Evolutionary conservation across 441 rosid genomes (phyloP), one percentile per base, ranked within the genome.

Genomic region (Pelargonium myrrhifolium): DNA sequence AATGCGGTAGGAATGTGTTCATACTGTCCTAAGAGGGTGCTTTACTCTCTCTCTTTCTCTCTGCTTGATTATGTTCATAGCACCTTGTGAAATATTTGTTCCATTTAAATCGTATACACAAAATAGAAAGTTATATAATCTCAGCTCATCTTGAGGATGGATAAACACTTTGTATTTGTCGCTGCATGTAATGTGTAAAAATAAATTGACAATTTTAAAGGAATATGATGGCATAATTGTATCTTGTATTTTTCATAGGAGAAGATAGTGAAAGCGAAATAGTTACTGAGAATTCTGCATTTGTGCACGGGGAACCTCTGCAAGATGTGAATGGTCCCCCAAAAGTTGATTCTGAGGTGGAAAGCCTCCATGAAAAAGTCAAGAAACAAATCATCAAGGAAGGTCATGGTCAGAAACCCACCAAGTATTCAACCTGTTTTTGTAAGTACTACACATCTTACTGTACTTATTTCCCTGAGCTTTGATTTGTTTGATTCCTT

Each of bases 351-450:
- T 80, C 85, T 31, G 82, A 77, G 45, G 85, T 75, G 65, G 88
- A 89, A 71, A 67, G 82, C 70, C 83, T 91, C 76, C 92, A 84
- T 60, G 96, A 86, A 72, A 89, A 87, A 82, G 97, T 91, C 67
- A 84, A 81, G 12, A 91, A 91, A 80, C 96, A 91, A 77, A 88
- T 88, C 73, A 84, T 89, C 9, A 89, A 88, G 82, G 97, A 89
- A 77, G 96, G 99, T 42, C 90, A 87, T 67, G 97, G 96, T 69
- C 87, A 84, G 73, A 93, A 87, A 71, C 96, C 99, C 28, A 76
- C 97, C 69, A 91, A 91, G 75, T 91, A 93, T 71, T 78, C 99
- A 0, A 89, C 97, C 11, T 93, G 96, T 83, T 93, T 91, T 75
- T 78, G 96, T 93, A 80, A 83, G 93, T 83, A 37, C 40, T 70